These are phyloP conservation scores for Ustilago bromivora DNA, from an alignment of 1,284 basidiomycete species.

Conservation along the genomic window DNA sequence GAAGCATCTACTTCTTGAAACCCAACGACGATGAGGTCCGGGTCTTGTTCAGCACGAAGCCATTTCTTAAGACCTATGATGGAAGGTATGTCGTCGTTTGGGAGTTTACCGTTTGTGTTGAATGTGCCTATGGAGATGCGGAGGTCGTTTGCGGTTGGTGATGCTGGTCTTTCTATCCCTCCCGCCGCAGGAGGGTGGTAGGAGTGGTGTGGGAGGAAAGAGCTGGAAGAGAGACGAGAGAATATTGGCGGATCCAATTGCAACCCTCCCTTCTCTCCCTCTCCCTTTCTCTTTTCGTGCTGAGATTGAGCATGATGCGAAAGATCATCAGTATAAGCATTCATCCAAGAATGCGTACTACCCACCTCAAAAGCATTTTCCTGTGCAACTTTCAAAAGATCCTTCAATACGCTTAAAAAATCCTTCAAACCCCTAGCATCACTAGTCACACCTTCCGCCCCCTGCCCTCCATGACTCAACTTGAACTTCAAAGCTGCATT, in stretches of 20 bases:
- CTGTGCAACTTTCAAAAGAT: slow-evolving; percentile 33
- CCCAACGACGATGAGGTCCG: slow-evolving; percentile 50
- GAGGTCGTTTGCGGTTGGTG: slow-evolving; percentile 46
- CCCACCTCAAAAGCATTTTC: slow-evolving; percentile 23
- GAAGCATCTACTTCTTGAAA: slow-evolving; percentile 58
- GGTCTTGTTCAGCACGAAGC: slow-evolving; percentile 46
- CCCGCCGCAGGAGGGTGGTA: background rate
- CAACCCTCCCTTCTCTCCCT: background rate
- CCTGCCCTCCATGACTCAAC: slow-evolving; percentile 14
- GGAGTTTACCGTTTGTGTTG: slow-evolving; percentile 43
- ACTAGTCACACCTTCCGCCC: slow-evolving; percentile 28
- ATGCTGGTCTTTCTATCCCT: slow-evolving; percentile 19
- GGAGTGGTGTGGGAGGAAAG: slow-evolving; percentile 17
- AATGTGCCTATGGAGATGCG: slow-evolving; percentile 44
- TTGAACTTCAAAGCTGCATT: slow-evolving; percentile 35
- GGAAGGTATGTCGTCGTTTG: slow-evolving; percentile 18
- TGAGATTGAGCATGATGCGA: background rate
- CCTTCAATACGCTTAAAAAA: slow-evolving; percentile 47
- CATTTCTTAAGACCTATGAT: slow-evolving; percentile 45
- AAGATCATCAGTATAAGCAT: slow-evolving; percentile 33
- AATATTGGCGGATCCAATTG: slow-evolving; percentile 38
- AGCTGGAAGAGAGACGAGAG: slow-evolving; percentile 44
- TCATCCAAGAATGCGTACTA: slow-evolving; percentile 39
- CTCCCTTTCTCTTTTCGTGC: background rate
- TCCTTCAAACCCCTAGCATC: slow-evolving; percentile 45